Base-by-base conservation (phyloP, 2,329 filamentous ascomycete species). In the Penicillium palitans region DNA sequence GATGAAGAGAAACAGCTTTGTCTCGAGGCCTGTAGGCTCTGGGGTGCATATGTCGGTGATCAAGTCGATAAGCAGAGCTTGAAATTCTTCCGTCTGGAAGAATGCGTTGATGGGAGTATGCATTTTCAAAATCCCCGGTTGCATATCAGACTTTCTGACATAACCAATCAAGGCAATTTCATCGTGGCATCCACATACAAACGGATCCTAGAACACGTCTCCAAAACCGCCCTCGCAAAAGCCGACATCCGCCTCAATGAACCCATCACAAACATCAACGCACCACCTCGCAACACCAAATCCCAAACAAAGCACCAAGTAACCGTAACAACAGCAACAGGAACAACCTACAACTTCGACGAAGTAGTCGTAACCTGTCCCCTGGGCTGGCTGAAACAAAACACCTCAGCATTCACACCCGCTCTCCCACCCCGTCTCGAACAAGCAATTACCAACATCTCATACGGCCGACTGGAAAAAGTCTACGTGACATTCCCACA, bases 401-500 rank as follows among this genome's bases (percentile, higher is more conserved):
- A 81, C 63, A 74, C 75, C 41, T 56, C 64, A 7, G 72, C 74
- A 27, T 84, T 84, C 66, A 66, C 57, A 2, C 81, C 81, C 2
- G 53, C 71, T 0, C 72, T 84, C 3, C 79, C 80, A 1, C 37
- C 64, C 1, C 70, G 74, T 13, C 70, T 83, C 15, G 66, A 65
- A 8, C 65, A 73, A 27, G 81, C 82, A 24, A 81, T 84, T 46
- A 68, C 76, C 45, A 75, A 72, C 59, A 79, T 81, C 60, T 78
- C 77, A 29, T 81, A 80, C 61, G 79, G 80, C 58, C 68, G 72
- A 19, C 67, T 78, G 1, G 80, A 82, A 64, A 80, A 79, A 59
- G 70, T 82, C 19, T 83, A 82, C 70, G 81, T 91, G 42, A 89
- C 83, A 39, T 96, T 96, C 66, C 86, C 89, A 0, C 79, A 75